Base-by-base conservation (phyloP, 23 red algal genomes). In the Gracilaria gracilis region DNA sequence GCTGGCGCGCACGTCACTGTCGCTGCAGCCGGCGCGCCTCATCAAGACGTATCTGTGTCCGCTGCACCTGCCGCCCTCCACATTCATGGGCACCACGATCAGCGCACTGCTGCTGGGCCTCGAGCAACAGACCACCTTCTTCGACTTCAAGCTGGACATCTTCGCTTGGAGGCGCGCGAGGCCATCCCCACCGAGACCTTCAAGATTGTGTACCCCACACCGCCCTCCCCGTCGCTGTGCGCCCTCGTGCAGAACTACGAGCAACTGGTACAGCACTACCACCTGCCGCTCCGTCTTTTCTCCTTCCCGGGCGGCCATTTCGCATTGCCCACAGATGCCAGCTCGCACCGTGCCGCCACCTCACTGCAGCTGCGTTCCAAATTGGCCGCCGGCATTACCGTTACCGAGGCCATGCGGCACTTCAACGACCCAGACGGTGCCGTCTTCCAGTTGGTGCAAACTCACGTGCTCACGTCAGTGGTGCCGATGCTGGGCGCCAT, bases 231-330 rank as follows among this genome's bases (percentile, higher is more conserved):
- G 12, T 69, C 16, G 46, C 70, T 89, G 29, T 67, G 67, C 46
- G 46, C 48, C 14, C 85, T 89, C n/a, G n/a, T n/a, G n/a, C n/a
- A n/a, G n/a, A n/a, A n/a, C n/a, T n/a, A n/a, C n/a, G n/a, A n/a
- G n/a, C 73, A 58, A 25, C 73, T 89, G 31, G 23, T 77, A 32
- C 67, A 64, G 13, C 42, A 27, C 39, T 77, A 61, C 25, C 29
- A 42, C 21, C 50, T 55, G 15, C 44, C 48, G 28, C 51, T 34
- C 29, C 85, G 85, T 27, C 85, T 71, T 4, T 79, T 79, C 69
- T 89, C 44, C 73, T 89, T 89, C 85, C 85, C 85, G 70, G 85
- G 85, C 73, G 85, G 49, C 21, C 67, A 71, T 24, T 51, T 89
- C 48, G 61, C 85, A 16, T 69, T 79, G 23, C 85, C 85, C n/a